Percentiles rank a stretch among this genome's conserved stretches.
phyloP scores from a whole-genome alignment of 1,284 basidiomycete genomes.

The Ustilago crameri region DNA sequence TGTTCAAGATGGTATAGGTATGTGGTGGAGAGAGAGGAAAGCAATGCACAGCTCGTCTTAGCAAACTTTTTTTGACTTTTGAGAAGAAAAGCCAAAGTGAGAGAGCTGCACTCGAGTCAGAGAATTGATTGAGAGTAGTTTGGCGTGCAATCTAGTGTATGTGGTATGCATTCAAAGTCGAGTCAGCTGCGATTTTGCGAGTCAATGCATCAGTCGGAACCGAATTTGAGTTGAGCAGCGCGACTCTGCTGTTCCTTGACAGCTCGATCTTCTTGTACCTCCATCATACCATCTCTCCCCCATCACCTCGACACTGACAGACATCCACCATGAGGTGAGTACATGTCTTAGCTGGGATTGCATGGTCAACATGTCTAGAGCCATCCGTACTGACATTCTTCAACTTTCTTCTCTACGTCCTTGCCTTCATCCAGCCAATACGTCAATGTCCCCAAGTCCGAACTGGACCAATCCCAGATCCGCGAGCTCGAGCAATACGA shows the following conservation, averaged over 20 bases:
- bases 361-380: not conserved
- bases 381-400: not conserved
- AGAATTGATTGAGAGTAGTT: slow-evolving; percentile 11
- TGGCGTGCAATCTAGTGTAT: not conserved
- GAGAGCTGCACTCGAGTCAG: not conserved
- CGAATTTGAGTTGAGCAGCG: slow-evolving; percentile 9
- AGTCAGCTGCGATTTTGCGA: slow-evolving; percentile 9
- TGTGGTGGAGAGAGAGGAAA: slow-evolving; percentile 3
- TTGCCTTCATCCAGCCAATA: slow-evolving; percentile 79
- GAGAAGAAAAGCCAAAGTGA: slow-evolving; percentile 2
- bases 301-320: not conserved
- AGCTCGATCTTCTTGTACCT: slow-evolving; percentile 1
- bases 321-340: slow-evolving; percentile 24
- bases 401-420: not conserved
- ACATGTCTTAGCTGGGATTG: no score
- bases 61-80: not conserved
- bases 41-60: not conserved
- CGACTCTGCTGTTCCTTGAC: not conserved
- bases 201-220: slow-evolving; percentile 20
- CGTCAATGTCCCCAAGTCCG: slow-evolving; percentile 94
- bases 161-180: slow-evolving; percentile 14
- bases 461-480: slow-evolving; percentile 95
- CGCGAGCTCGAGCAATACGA: slow-evolving; percentile 80
- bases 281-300: not conserved
- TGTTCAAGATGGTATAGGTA: slow-evolving; percentile 9